Evolutionary conservation across 140 eudicot species (phyloP), one percentile per base, ranked within the genome.

Genomic region (Oenanthe javanica): DNA sequence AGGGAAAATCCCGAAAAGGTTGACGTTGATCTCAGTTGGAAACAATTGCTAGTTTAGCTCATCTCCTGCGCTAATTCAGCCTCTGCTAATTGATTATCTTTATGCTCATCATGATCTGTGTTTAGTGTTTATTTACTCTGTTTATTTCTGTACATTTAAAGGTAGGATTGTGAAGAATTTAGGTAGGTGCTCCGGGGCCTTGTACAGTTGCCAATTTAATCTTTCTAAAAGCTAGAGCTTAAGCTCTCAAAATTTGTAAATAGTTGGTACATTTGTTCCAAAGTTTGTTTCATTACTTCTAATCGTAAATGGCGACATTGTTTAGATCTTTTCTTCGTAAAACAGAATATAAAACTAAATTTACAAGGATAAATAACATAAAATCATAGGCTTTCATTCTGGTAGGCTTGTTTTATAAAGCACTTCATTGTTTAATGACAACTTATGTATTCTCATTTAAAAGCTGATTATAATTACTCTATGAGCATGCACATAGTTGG

Each of bases 1-100:
- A 87, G 97, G 85, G 88, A 92, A 2, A 84, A 82, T 46, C 98
- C 98, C 0, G 98, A 89, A 77, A 88, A 77, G 38, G 96, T 94
- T n/a, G 91, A 92, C 9, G 47, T 94, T 61, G 96, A 94, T 86
- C 96, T 94, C 81, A 80, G 93, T 86, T 92, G 84, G 88, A 80
- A 42, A 38, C 27, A 0, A 43, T 72, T 11, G 36, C 76, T 36
- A 71, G 76, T 71, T 18, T 19, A 71, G 76, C 76, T 72, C 36
- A 42, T 72, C 36, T 19, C 15, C 0, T 7, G 2, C 19, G 40
- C 77, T 45, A 47, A 79, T 83, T 36, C 18, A 31, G 59, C 77
- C 48, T 50, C 31, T 55, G 64, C 81, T 84, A 81, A 79, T 67
- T 80, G 63, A 69, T 50, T 66, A 42, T 72, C 54, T 66, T 74